These are phyloP conservation scores for Pichia sp. DNA, from an alignment of 1,139 yeast genomes.

Conservation along the genomic window DNA sequence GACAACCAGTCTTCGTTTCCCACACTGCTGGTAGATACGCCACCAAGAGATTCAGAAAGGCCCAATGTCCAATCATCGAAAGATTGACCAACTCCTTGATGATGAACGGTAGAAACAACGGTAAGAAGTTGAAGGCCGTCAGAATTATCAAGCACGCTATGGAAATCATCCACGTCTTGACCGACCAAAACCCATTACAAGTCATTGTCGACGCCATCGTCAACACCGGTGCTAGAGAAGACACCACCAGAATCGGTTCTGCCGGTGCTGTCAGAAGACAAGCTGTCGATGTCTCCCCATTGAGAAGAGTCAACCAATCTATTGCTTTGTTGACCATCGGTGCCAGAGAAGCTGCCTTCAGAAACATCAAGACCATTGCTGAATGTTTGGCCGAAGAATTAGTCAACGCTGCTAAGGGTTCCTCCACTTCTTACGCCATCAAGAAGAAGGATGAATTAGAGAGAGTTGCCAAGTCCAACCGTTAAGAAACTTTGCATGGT, in stretches of 20 bases:
- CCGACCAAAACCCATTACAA: constrained; percentile 99
- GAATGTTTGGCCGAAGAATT: constrained; percentile 99
- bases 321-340: constrained; percentile 97
- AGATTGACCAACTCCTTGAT: constrained; percentile 99
- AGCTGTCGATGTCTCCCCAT: constrained; percentile 99
- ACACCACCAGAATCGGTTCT: constrained; percentile 99
- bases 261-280: constrained; percentile 99
- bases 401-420: constrained; percentile 99
- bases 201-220: constrained; percentile 98
- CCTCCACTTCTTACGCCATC: constrained; percentile 99
- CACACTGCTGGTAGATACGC: constrained; percentile 99
- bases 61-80: constrained; percentile 99
- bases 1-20: constrained; percentile 95
- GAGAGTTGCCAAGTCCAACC: constrained; percentile 99
- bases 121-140: constrained; percentile 99
- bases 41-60: constrained; percentile 99
- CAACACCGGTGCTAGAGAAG: constrained; percentile 99
- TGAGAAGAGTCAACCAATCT: constrained; percentile 99
- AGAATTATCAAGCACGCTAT: constrained; percentile 99
- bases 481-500: constrained; percentile 49
- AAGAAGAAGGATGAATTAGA: constrained; percentile 99
- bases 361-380: constrained; percentile 99
- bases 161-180: constrained; percentile 95
- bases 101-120: constrained; percentile 99
- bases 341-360: constrained; percentile 99